phyloP scores from a whole-genome alignment of 192 early-diverging fungal species.

The Coemansia sp. region DNA sequence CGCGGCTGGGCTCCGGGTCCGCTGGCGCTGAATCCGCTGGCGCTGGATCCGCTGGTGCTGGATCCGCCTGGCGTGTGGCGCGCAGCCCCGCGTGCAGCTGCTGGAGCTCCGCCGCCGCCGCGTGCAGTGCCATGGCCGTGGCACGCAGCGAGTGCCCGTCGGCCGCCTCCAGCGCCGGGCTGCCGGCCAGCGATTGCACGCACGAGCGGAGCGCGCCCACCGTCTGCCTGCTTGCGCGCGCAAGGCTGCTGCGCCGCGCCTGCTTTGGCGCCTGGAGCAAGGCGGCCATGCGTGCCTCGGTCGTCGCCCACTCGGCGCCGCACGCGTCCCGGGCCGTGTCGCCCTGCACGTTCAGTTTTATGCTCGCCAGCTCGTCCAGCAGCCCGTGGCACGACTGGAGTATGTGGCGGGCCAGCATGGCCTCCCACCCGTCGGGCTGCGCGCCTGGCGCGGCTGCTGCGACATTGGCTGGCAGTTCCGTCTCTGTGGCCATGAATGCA shows the following conservation, averaged over 20 bases:
- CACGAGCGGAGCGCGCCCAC: slow-evolving; percentile 27
- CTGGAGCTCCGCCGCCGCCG: slow-evolving; percentile 9
- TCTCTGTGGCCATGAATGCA: slow-evolving; percentile 1
- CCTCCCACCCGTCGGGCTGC: slow-evolving; percentile 8
- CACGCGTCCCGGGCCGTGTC: slow-evolving; percentile 8
- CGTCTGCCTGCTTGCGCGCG: slow-evolving; percentile 25
- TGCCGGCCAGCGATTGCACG: slow-evolving; percentile 14
- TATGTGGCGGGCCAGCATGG: slow-evolving; percentile 21
- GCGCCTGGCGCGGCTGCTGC: too few species aligned
- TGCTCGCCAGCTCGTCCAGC: slow-evolving; percentile 23
- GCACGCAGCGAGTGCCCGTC: slow-evolving; percentile 8
- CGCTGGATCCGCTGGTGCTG: background rate
- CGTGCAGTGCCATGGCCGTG: slow-evolving; percentile 14
- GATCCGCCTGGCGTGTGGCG: background rate
- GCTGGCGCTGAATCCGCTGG: background rate
- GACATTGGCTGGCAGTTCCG: background rate
- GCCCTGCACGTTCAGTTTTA: slow-evolving; percentile 12
- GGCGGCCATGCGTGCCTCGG: slow-evolving; percentile 11
- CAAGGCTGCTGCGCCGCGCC: slow-evolving; percentile 1
- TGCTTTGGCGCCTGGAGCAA: slow-evolving; percentile 10
- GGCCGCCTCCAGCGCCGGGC: slow-evolving; percentile 3
- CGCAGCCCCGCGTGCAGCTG: slow-evolving; percentile 2
- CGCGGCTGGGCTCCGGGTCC: background rate
- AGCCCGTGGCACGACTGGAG: slow-evolving; percentile 37
- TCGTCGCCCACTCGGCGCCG: slow-evolving; percentile 18